A percentile compares a stretch with the other conserved stretches of the same genome.
phyloP scores from a whole-genome alignment of 495 filamentous ascomycete genomes.

The Aspergillus cavernicola region DNA sequence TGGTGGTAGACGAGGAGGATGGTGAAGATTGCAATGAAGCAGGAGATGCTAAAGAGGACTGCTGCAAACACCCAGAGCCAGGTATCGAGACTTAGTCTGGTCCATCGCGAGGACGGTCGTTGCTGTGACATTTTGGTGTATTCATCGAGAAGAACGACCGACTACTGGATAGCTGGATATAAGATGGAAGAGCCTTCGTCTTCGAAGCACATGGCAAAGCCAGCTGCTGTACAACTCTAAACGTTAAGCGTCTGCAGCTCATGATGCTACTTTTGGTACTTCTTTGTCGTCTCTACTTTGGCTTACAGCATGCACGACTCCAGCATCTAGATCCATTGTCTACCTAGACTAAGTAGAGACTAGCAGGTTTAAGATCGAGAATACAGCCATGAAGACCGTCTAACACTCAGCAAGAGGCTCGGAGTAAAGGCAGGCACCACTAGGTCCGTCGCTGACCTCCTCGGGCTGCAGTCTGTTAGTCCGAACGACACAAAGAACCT shows the following conservation, averaged over 20 bases:
- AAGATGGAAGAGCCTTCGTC: not conserved
- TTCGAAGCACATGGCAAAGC: too few species aligned
- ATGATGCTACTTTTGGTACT: too few species aligned
- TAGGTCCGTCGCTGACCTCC: not conserved
- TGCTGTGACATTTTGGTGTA: too few species aligned
- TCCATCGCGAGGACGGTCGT: not conserved
- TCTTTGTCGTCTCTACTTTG: too few species aligned
- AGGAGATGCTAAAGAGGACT: conserved; percentile 12
- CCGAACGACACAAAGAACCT: not conserved
- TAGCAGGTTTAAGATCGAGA: not conserved
- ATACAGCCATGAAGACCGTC: not conserved
- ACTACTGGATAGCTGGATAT: not conserved
- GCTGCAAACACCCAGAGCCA: not conserved
- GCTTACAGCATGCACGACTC: too few species aligned
- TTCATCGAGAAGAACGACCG: too few species aligned
- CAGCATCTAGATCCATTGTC: too few species aligned
- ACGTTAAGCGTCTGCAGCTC: too few species aligned
- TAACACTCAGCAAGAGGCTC: not conserved
- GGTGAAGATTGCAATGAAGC: conserved; percentile 12
- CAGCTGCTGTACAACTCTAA: too few species aligned
- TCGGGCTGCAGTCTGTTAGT: not conserved
- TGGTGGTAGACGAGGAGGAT: conserved; percentile 13
- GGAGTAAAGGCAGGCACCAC: not conserved
- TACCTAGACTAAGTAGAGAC: too few species aligned
- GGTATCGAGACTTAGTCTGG: not conserved